Evolutionary conservation across 345 rosid genomes (phyloP).

Genomic region (Reutealis trisperma): DNA sequence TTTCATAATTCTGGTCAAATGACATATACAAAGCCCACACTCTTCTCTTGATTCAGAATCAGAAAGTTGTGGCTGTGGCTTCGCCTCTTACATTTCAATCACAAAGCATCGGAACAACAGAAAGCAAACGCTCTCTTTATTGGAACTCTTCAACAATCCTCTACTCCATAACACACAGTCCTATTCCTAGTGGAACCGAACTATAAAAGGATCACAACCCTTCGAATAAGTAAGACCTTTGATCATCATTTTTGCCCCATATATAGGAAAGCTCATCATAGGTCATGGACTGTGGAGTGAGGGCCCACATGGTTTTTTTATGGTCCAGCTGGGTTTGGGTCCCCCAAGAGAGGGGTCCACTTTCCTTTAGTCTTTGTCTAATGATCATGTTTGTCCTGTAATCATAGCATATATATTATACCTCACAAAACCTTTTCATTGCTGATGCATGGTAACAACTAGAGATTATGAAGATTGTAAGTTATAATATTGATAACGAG

Average conservation of each 20-base stretch:
- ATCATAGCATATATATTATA: constrained; percentile 17
- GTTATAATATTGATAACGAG: neutral
- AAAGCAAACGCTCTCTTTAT: constrained; percentile 14
- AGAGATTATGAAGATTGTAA: neutral
- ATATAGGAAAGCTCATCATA: constrained; percentile 23
- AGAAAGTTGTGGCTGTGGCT: constrained; percentile 11
- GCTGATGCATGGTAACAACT: constrained; percentile 10
- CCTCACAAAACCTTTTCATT: constrained; percentile 6
- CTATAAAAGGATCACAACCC: constrained; percentile 9
- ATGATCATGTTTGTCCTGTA: constrained; percentile 32
- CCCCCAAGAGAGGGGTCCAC: constrained; percentile 25
- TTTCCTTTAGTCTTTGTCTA: constrained; percentile 20
- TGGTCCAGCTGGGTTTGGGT: constrained; percentile 39
- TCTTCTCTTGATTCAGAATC: constrained; percentile 16
- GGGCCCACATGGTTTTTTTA: constrained; percentile 29
- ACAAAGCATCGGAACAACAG: constrained; percentile 15
- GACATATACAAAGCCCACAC: constrained; percentile 5
- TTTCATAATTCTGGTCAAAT: constrained; percentile 32
- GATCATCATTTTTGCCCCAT: constrained; percentile 6
- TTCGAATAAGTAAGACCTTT: neutral
- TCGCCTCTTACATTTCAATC: constrained; percentile 10
- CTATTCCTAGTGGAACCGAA: neutral
- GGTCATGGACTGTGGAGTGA: neutral
- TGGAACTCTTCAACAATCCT: constrained; percentile 22
- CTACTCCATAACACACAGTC: neutral